Evolutionary conservation across 208 protist species (phyloP).

Genomic region (Angomonas desouzai): DNA sequence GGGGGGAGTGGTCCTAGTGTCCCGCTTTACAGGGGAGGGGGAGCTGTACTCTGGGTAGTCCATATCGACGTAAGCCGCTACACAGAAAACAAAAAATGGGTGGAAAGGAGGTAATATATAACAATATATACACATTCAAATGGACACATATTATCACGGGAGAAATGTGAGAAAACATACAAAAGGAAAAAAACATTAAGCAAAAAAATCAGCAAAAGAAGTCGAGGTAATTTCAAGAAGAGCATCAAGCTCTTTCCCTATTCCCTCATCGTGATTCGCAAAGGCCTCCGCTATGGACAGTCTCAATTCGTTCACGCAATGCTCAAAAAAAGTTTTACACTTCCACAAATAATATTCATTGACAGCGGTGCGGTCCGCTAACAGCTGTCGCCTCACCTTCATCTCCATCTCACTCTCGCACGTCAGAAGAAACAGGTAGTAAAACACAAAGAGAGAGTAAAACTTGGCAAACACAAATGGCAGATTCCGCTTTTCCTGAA

Average conservation of each 20-base stretch:
- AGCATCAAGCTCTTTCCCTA: constrained; percentile 5
- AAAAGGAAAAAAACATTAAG: constrained; percentile 1
- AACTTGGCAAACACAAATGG: background rate
- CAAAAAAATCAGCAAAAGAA: constrained; percentile 14
- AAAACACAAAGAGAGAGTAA: constrained; percentile 8
- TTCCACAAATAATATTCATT: constrained; percentile 1
- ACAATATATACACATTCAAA: too few species aligned
- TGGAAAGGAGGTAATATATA: background rate
- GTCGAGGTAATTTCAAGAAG: constrained; percentile 7
- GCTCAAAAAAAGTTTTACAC: background rate
- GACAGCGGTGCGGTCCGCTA: background rate
- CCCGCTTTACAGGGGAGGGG: background rate
- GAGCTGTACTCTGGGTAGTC: background rate
- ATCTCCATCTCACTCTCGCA: background rate
- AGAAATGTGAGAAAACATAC: too few species aligned
- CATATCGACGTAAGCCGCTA: background rate
- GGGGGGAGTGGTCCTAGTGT: background rate
- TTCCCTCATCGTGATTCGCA: background rate
- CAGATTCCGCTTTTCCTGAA: background rate
- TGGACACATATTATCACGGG: too few species aligned
- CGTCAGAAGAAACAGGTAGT: constrained; percentile 3
- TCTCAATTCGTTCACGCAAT: background rate
- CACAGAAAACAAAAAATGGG: constrained; percentile 5
- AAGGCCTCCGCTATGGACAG: background rate
- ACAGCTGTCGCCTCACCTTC: background rate